These are phyloP conservation scores for Neodidymelliopsis sp. DNA, from an alignment of 2,329 filamentous ascomycete species.

Conservation along the genomic window DNA sequence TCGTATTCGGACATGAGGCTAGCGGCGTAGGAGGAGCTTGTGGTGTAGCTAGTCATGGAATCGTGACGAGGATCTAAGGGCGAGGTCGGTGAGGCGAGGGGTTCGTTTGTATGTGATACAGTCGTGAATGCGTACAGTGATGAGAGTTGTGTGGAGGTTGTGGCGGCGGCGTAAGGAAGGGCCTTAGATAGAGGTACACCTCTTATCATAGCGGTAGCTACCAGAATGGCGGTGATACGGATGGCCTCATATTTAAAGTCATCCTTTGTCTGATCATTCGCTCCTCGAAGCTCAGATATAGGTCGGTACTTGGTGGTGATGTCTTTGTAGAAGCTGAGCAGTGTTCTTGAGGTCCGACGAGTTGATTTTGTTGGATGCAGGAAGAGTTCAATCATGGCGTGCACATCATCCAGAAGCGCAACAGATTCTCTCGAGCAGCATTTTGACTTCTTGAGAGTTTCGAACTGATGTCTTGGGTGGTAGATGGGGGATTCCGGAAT, in stretches of 20 bases:
- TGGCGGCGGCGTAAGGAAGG: conserved; percentile 18
- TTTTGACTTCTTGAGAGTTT: conserved; percentile 35
- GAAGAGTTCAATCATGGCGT: conserved; percentile 42
- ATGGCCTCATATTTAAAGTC: conserved; percentile 48
- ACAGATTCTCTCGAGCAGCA: conserved; percentile 23
- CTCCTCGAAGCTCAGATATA: conserved; percentile 18
- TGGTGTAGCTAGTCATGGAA: conserved; percentile 25
- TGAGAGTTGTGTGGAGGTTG: conserved; percentile 1
- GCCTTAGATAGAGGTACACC: conserved; percentile 39
- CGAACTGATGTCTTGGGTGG: conserved; percentile 36
- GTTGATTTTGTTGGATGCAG: conserved; percentile 29
- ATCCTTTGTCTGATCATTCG: conserved; percentile 18
- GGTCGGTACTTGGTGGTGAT: conserved; percentile 31
- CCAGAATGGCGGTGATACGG: conserved; percentile 42
- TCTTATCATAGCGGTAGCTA: conserved; percentile 42
- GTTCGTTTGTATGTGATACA: conserved; percentile 25
- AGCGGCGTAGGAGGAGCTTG: conserved; percentile 23
- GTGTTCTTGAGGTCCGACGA: conserved; percentile 24
- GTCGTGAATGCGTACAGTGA: conserved; percentile 11
- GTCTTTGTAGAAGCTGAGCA: conserved; percentile 29
- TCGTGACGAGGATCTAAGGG: conserved; percentile 22
- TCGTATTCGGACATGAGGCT: conserved; percentile 8
- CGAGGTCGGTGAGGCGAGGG: conserved; percentile 20
- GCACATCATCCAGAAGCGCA: conserved; percentile 38
- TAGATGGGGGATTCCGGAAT: conserved; percentile 49